Evolutionary conservation across 2,329 filamentous ascomycete genomes (phyloP), one percentile per base, ranked within the genome.

Genomic region (Phialemoniopsis sp.): DNA sequence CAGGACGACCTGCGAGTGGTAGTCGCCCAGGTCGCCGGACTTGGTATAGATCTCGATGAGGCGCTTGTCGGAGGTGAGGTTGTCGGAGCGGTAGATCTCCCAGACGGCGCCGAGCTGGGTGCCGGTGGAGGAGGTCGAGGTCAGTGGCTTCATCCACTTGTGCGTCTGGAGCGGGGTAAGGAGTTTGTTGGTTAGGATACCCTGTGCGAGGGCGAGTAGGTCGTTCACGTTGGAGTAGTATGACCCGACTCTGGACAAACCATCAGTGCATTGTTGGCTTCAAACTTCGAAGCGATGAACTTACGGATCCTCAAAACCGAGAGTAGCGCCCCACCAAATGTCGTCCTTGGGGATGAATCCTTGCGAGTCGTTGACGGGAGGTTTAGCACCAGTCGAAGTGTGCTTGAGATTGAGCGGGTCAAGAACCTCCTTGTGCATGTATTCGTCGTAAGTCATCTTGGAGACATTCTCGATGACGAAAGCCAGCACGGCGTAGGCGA

Each of bases 21-120:
- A 74, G 13, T 50, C 39, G n/a, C 63, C 62, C 3, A 70, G 44
- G 40, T 66, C 63, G 3, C 71, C 72, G 3, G 48, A 54, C 48
- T 75, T 76, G 17, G 65, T 63, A 50, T 72, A 72, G 2, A 74
- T 38, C 17, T 74, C 68, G 12, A 72, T 51, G 1, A 67, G 46
- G 4, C 66, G 62, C 18, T 60, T 56, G 41, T 66, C 63, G 0
- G 53, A 45, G 4, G 62, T 62, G 21, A 66, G 42, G 45, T 56
- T 57, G 39, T 62, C 50, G 26, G 54, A 47, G 21, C 64, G 63
- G 17, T 62, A 53, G 34, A 73, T 73, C 46, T 73, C 70, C 68
- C 69, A 74, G 0, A 68, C 67, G 6, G 57, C 59, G 8, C 70
- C 71, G 26, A 72, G 54, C 17, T 61, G 57, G 30, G 59, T 55